Evolutionary conservation across 2,329 filamentous ascomycete genomes (phyloP), one percentile per base, ranked within the genome.

Genomic region (Pseudohalonectria lignicola): DNA sequence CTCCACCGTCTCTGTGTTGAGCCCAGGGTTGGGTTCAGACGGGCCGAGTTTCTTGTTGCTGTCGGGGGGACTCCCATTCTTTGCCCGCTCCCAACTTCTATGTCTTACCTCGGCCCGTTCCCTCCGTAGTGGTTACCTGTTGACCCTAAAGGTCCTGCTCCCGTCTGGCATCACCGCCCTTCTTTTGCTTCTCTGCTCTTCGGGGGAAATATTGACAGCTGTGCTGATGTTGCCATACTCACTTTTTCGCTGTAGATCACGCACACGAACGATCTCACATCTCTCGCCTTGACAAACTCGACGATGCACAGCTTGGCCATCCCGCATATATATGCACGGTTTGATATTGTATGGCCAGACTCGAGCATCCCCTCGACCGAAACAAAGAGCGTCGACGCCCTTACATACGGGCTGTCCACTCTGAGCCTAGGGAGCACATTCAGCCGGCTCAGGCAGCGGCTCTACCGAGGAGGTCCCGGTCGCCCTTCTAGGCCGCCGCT

Each of bases 321-420:
- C 18, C 84, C 85, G 15, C 76, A 80, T 49, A 86, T 92, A 46
- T 92, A 92, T 61, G 82, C 82, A 15, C 76, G 82, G 43, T 92
- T 92, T 58, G 85, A 92, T 53, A 92, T 92, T 45, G 82, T 90
- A 31, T 92, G 86, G 86, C 85, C 85, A 0, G 84, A 90, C 51
- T 75, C 74, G 23, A 71, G 73, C 45, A 66, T 72, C 7, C 68
- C 76, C 8, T 65, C 72, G 2, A 76, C 82, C 48, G 77, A 80
- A 39, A 70, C 79, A 31, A 77, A 77, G 30, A 82, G 80, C 41
- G 84, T 92, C 21, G 84, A 92, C 61, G 84, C 85, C 29, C 72
- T 92, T 33, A 88, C 84, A 0, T 90, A 86, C 53, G 85, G 86
- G 5, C 66, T 92, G 16, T 78, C 85, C 11, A 92, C 86, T 0